Evolutionary conservation across 345 rosid genomes (phyloP), one percentile per base, ranked within the genome.

Genomic region (Sisymbrium altissimum): DNA sequence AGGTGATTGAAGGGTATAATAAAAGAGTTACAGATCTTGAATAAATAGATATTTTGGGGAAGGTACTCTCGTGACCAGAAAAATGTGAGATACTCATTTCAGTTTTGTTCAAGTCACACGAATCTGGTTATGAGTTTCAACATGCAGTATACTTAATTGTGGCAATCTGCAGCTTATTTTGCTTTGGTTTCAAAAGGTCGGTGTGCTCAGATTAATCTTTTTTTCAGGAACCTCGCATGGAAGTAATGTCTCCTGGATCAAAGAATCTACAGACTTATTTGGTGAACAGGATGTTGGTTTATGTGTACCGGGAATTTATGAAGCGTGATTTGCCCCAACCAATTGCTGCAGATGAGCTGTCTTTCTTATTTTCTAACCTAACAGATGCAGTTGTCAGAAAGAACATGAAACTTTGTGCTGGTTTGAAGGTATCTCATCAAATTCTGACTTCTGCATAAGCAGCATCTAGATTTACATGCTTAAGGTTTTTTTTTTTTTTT

Each of bases 151-250:
- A 40, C 30, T 23, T 60, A 68, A 46, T 68, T 40, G 14, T 49
- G 23, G 46, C 50, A 62, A 13, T 44, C 65, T 36, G 58, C 71
- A 44, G 41, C 66, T 55, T 57, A 57, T 58, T 57, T 71, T 71
- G 32, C 32, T 64, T 36, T 55, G 11, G 29, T 55, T 48, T 56
- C 60, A 18, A 29, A 38, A 32, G 35, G 64, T 45, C 33, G 5
- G 70, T n/a, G 4, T 64, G 39, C 40, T 65, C 14, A 70, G 49
- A 30, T 19, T 52, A 55, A 33, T 45, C 9, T 72, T 67, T 78
- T 67, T 78, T 76, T 73, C 82, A 95, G 98, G 99, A 90, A 81
- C 99, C 98, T 56, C 89, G 89, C 46, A 84, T 86, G 93, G 98
- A 92, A 84, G 98, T 92, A 38, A 87, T 90, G 77, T 79, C 99